phyloP scores from a whole-genome alignment of 2,329 filamentous ascomycete genomes.

The Colletotrichum ledebouriae region DNA sequence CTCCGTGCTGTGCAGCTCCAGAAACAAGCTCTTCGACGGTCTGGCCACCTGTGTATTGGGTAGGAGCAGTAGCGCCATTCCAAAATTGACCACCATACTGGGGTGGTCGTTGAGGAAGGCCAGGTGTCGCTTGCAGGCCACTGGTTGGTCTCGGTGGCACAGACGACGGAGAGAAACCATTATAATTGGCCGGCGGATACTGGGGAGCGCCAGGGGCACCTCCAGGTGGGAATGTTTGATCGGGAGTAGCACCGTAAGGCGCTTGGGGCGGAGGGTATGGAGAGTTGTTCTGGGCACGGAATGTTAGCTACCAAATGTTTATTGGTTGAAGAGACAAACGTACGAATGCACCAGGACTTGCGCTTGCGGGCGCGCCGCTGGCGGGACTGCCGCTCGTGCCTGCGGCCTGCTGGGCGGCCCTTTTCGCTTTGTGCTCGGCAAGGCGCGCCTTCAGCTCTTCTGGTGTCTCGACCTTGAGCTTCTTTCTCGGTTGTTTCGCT shows the following conservation, averaged over 20 bases:
- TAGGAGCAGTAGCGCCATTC: constrained; percentile 45
- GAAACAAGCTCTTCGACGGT: constrained; percentile 53
- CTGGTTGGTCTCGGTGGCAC: constrained; percentile 62
- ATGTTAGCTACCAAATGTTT: constrained; percentile 43
- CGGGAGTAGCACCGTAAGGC: constrained; percentile 51
- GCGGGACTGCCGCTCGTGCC: constrained; percentile 64
- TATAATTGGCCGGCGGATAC: constrained; percentile 36
- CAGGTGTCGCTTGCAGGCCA: constrained; percentile 54
- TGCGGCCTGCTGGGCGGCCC: constrained; percentile 70
- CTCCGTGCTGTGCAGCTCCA: constrained; percentile 60
- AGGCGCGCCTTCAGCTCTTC: constrained; percentile 86
- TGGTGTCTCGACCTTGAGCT: constrained; percentile 79
- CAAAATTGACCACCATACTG: constrained; percentile 52
- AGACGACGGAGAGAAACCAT: constrained; percentile 54
- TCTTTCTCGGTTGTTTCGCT: constrained; percentile 76
- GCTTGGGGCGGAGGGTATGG: constrained; percentile 55
- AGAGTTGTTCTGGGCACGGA: constrained; percentile 50
- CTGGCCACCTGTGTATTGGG: constrained; percentile 53
- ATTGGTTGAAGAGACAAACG: constrained; percentile 52
- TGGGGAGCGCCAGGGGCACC: constrained; percentile 42
- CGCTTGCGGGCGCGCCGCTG: constrained; percentile 52
- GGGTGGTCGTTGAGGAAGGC: constrained; percentile 62
- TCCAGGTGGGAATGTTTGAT: constrained; percentile 50
- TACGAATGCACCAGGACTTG: constrained; percentile 70
- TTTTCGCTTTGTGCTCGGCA: constrained; percentile 80